phyloP scores from a whole-genome alignment of 305 asterid genomes.

The Solanum hybrid region DNA sequence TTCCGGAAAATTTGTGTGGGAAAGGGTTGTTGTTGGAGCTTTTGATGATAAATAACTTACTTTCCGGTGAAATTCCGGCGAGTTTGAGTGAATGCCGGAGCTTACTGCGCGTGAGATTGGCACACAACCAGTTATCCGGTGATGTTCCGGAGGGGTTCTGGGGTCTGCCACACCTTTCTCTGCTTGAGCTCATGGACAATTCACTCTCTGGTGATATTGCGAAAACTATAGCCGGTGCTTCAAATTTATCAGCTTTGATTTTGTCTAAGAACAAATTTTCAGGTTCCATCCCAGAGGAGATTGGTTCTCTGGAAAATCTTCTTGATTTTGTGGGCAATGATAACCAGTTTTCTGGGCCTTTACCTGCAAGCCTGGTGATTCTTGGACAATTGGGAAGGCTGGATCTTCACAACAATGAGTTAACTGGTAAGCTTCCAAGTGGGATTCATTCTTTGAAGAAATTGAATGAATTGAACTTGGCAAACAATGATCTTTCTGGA shows the following conservation, averaged over 20 bases:
- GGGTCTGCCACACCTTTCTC: conserved; percentile 84
- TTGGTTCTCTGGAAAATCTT: conserved; percentile 57
- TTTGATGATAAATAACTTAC: conserved; percentile 48
- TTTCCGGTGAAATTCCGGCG: conserved; percentile 66
- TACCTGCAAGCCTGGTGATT: conserved; percentile 64
- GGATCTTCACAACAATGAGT: conserved; percentile 59
- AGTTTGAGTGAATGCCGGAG: conserved; percentile 58
- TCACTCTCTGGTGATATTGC: conserved; percentile 67
- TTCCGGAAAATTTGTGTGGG: conserved; percentile 54
- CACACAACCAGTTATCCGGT: conserved; percentile 61
- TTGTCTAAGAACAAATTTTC: conserved; percentile 66
- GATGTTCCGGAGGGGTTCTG: conserved; percentile 62
- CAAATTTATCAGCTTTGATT: conserved; percentile 64
- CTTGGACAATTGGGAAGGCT: conserved; percentile 78
- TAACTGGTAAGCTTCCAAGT: conserved; percentile 62
- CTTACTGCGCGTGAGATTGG: conserved; percentile 63
- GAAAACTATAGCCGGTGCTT: conserved; percentile 60
- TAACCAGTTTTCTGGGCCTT: conserved; percentile 55
- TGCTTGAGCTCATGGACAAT: conserved; percentile 70
- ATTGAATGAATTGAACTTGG: conserved; percentile 78
- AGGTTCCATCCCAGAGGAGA: conserved; percentile 69
- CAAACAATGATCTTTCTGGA: conserved; percentile 66
- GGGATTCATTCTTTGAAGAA: conserved; percentile 62
- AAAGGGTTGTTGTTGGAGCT: conserved; percentile 58
- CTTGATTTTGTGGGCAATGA: conserved; percentile 54